A percentile compares a stretch with the other conserved stretches of the same genome.
Conservation (phyloP, 805 yeast genomes). For the Kodamaea fukazawae region DNA sequence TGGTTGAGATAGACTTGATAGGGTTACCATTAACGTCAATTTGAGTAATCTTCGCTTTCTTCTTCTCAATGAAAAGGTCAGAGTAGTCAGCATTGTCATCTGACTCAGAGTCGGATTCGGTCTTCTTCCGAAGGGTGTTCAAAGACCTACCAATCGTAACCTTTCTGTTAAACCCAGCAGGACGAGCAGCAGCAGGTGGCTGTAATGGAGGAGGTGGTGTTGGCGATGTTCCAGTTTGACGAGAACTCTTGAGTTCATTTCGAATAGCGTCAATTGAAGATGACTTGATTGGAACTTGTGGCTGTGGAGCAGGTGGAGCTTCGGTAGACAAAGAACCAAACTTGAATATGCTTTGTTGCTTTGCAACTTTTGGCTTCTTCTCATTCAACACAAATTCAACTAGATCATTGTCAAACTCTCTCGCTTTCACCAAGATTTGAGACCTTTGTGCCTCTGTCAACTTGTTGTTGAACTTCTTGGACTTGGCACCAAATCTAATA, state of each 20-base stretch:
- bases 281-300: conserved; percentile 30
- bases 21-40: conserved; percentile 46
- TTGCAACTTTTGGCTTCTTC: conserved; percentile 19
- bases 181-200: conserved; percentile 50
- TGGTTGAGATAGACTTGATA: conserved; percentile 32
- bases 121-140: conserved; percentile 31
- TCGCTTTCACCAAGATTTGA: conserved; percentile 61
- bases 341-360: conserved; percentile 34
- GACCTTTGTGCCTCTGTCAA: conserved; percentile 63
- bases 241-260: conserved; percentile 25
- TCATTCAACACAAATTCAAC: conserved; percentile 40
- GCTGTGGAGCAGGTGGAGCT: conserved; percentile 37
- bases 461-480: conserved; percentile 67
- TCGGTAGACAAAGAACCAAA: conserved; percentile 32
- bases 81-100: conserved; percentile 35
- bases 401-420: conserved; percentile 49
- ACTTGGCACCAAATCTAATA: conserved; percentile 62
- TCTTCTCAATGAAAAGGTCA: conserved; percentile 38
- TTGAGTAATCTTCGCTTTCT: conserved; percentile 36
- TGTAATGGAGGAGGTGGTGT: conserved; percentile 15
- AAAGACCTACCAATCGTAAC: conserved; percentile 37
- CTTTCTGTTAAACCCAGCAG: conserved; percentile 51
- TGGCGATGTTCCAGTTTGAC: conserved; percentile 13
- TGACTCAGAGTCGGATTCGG: conserved; percentile 32
- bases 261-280: conserved; percentile 34